Evolutionary conservation across 1,284 basidiomycete genomes (phyloP).

Genomic region (Porodaedalea pini): DNA sequence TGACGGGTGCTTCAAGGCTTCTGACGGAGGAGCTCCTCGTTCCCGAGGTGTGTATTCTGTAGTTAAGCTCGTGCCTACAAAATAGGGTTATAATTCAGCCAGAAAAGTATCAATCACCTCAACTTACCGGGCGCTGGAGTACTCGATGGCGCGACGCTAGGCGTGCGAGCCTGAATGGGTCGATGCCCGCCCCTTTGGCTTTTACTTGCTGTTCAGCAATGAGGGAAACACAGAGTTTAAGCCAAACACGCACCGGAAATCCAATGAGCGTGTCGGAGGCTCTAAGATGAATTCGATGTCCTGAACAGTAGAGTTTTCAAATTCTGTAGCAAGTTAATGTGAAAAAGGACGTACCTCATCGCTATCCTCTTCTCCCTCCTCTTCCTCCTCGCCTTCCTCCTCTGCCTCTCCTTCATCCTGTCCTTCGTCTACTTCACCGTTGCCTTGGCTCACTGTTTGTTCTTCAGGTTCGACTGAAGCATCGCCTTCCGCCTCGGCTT

Average conservation of each 20-base stretch:
- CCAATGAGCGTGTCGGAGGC: slow-evolving; percentile 12
- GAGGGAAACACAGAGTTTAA: background rate
- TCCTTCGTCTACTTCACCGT: background rate
- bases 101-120: background rate
- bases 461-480: background rate
- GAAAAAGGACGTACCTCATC: slow-evolving; percentile 10
- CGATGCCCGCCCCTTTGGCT: slow-evolving; percentile 15
- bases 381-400: slow-evolving; percentile 15
- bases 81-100: background rate
- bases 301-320: slow-evolving; percentile 6
- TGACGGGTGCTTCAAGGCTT: slow-evolving; percentile 28
- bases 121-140: slow-evolving; percentile 7
- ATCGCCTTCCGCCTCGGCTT: slow-evolving; percentile 9
- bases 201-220: background rate
- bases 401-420: slow-evolving; percentile 9
- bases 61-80: slow-evolving; percentile 42
- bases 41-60: slow-evolving; percentile 90
- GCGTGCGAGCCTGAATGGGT: slow-evolving; percentile 12
- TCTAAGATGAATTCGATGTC: slow-evolving; percentile 21
- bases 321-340: background rate
- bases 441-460: background rate
- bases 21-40: slow-evolving; percentile 47
- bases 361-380: slow-evolving; percentile 15
- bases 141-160: background rate
- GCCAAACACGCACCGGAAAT: slow-evolving; percentile 13